Base-by-base conservation (phyloP, 495 filamentous ascomycete genomes). In the Ascobolus immersus region DNA sequence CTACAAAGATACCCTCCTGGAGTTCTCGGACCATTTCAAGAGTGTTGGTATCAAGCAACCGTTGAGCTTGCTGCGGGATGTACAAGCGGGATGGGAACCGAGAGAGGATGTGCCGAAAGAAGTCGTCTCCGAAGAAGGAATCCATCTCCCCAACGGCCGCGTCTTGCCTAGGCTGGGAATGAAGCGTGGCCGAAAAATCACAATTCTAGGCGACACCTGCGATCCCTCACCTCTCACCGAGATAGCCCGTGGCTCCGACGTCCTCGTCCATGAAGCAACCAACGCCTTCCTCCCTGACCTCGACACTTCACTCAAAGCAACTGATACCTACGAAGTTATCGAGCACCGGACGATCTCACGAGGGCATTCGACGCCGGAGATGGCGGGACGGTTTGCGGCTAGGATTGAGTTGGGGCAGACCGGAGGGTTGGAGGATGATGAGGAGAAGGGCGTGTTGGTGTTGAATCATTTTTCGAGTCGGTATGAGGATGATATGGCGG, bases 341-440 rank as follows among this genome's bases (percentile, higher is more conserved):
- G 38, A 46, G 28, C 34, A 32, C 12, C 22, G 32, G 9, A 6
- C 43, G 4, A 45, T 8, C 37, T 34, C 34, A 2, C 29, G 43
- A 17, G 43, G 43, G 0, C 43, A 46, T 20, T 46, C 43, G 14
- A 46, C 43, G 10, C 43, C 43, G 6, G 43, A 46, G 37, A 46
- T 46, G 43, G 43, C 43, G 7, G 43, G 43, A 21, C 13, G 42
- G 32, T 46, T 46, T 24, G 43, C 43, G 2, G 30, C 12, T 20
- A 34, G 33, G n/a, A 29, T 46, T 9, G 18, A 21, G 13, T 11
- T 46, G 9, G 43, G 43, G 1, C 24, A 17, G 6, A 28, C 20
- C 14, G n/a, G 5, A 21, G 34, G 21, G 12, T 17, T 5, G 12
- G 18, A 17, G 14, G 28, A 10, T 17, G 21, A n/a, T 12, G 10